Conservation (phyloP, 257 asterid genomes). For the Craterostigma plantagineum region DNA sequence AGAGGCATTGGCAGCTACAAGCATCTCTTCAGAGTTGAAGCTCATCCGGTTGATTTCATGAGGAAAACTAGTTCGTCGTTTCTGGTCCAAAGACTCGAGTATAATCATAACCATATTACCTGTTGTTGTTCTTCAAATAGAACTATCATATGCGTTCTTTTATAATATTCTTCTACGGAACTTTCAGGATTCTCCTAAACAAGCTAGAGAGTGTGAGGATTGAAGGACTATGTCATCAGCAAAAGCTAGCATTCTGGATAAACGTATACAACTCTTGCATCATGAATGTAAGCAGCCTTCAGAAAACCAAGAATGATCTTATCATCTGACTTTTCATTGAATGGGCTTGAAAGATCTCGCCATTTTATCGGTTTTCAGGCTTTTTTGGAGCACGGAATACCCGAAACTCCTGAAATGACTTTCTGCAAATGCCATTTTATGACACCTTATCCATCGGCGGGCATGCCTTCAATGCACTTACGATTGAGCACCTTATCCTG, state of each 20-base stretch:
- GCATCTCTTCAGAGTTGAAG: conserved; percentile 26
- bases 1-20: conserved; percentile 36
- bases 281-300: conserved; percentile 41
- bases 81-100: conserved; percentile 48
- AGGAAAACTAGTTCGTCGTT: conserved; percentile 34
- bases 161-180: conserved; percentile 2
- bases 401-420: conserved; percentile 32
- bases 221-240: conserved; percentile 52
- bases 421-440: conserved; percentile 61
- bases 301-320: not conserved
- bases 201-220: conserved; percentile 43
- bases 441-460: conserved; percentile 65
- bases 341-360: not conserved
- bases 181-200: conserved; percentile 47
- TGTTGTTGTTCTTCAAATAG: not conserved
- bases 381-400: conserved; percentile 62
- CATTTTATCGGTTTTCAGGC: conserved; percentile 27
- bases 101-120: not conserved
- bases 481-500: conserved; percentile 74
- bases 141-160: not conserved
- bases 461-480: conserved; percentile 39
- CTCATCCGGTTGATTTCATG: conserved; percentile 30
- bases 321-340: not conserved
- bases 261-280: conserved; percentile 64
- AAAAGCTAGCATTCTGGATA: conserved; percentile 85